Evolutionary conservation across 1,284 basidiomycete genomes (phyloP).

Genomic region (Marasmius oreades): DNA sequence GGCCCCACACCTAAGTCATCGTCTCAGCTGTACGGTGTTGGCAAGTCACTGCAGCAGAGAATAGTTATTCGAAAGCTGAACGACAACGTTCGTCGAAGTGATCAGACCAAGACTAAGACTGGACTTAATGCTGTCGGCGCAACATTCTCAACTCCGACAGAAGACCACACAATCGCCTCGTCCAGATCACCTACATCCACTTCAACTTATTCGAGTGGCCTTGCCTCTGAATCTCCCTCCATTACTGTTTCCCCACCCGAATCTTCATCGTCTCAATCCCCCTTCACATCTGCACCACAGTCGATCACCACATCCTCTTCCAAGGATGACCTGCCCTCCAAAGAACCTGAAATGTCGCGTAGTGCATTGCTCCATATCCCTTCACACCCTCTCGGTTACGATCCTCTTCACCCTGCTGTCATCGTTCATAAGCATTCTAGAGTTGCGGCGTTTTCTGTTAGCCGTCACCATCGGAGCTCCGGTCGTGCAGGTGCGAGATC

Average conservation of each 20-base stretch:
- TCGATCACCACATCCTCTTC: background rate
- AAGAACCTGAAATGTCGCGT: background rate
- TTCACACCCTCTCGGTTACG: background rate
- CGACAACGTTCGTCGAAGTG: background rate
- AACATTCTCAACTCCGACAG: background rate
- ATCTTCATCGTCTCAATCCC: background rate
- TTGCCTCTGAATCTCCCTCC: background rate
- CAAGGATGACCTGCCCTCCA: background rate
- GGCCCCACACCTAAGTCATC: background rate
- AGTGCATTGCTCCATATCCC: background rate
- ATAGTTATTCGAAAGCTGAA: constrained; percentile 8
- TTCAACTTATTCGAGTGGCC: background rate
- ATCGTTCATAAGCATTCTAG: constrained; percentile 13
- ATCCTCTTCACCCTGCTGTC: constrained; percentile 10
- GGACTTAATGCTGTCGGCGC: background rate
- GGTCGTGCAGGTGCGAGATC: background rate
- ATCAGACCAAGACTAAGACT: background rate
- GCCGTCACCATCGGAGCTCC: constrained; percentile 5
- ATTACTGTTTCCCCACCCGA: background rate
- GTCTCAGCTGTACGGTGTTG: background rate
- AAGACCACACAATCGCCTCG: background rate
- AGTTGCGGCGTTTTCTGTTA: constrained; percentile 13
- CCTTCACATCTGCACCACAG: background rate
- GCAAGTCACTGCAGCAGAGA: constrained; percentile 8
- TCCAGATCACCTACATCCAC: background rate